These are phyloP conservation scores for Lignosus rhinocerotis DNA, from an alignment of 1,284 basidiomycete species.

Conservation along the genomic window DNA sequence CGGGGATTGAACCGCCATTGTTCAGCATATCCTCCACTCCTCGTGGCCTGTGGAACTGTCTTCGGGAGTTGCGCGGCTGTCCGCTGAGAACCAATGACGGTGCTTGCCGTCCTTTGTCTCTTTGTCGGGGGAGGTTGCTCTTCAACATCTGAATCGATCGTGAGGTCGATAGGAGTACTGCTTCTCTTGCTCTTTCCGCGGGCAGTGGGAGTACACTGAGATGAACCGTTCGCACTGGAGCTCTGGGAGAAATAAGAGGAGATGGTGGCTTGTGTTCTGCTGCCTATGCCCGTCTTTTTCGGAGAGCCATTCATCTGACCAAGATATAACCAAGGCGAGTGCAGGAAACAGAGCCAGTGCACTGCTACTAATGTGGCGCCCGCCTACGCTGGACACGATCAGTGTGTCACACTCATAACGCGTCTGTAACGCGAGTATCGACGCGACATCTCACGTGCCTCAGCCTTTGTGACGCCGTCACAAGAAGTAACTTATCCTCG, in stretches of 20 bases:
- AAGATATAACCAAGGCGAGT: not conserved
- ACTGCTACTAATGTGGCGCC: too few species aligned
- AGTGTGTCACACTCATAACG: constrained; percentile 4
- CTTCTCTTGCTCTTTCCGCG: constrained; percentile 23
- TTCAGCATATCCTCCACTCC: constrained; percentile 25
- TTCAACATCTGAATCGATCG: constrained; percentile 42
- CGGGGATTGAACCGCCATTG: constrained; percentile 40
- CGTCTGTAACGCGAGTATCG: constrained; percentile 13
- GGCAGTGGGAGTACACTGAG: constrained; percentile 26
- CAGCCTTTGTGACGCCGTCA: not conserved
- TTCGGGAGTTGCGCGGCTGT: not conserved
- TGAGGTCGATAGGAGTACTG: constrained; percentile 54
- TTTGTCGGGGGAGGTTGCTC: constrained; percentile 33
- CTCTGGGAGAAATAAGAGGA: constrained; percentile 57
- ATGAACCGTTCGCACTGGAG: constrained; percentile 21
- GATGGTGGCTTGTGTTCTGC: constrained; percentile 40
- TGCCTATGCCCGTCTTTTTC: not conserved
- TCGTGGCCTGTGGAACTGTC: constrained; percentile 1
- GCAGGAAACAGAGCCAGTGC: too few species aligned
- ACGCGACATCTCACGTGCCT: not conserved
- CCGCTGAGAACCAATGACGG: constrained; percentile 12
- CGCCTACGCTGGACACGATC: constrained; percentile 1
- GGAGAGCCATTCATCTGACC: constrained; percentile 2
- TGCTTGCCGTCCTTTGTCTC: constrained; percentile 35
- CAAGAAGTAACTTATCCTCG: not conserved